Conservation (phyloP, 148 eudicot species). For the Rhododendron griersonianum region DNA sequence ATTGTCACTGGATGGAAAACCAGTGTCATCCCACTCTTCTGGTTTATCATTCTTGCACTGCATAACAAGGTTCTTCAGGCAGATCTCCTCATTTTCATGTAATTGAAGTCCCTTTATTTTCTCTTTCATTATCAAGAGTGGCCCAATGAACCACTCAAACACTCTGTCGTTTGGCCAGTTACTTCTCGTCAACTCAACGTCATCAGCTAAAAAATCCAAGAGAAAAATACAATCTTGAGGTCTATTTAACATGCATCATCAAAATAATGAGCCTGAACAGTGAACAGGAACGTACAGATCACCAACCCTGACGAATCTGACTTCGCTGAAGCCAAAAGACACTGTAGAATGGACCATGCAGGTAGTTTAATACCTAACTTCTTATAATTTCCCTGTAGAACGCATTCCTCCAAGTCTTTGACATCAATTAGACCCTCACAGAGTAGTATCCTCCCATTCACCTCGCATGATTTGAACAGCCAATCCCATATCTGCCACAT, state of each 20-base stretch:
- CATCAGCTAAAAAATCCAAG: constrained; percentile 43
- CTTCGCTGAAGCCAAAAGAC: constrained; percentile 74
- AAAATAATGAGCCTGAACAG: background rate
- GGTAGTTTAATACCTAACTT: constrained; percentile 73
- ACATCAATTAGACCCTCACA: constrained; percentile 68
- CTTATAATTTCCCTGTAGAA: constrained; percentile 60
- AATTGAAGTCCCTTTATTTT: constrained; percentile 59
- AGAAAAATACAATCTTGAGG: background rate
- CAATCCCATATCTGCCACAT: constrained; percentile 72
- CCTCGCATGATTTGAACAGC: constrained; percentile 87
- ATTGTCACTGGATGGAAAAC: constrained; percentile 59
- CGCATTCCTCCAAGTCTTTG: constrained; percentile 63
- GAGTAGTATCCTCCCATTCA: constrained; percentile 59
- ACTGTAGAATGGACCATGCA: constrained; percentile 73
- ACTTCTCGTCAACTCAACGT: constrained; percentile 44
- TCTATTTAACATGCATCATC: background rate
- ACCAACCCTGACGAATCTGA: constrained; percentile 64
- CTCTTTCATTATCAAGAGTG: constrained; percentile 74
- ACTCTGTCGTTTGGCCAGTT: constrained; percentile 69
- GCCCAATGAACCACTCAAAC: constrained; percentile 73
- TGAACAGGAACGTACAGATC: constrained; percentile 47
- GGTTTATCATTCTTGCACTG: constrained; percentile 52
- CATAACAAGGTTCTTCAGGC: constrained; percentile 53
- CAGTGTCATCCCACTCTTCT: constrained; percentile 71
- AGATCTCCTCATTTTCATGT: constrained; percentile 53